Conservation (phyloP, 2,329 filamentous ascomycete genomes). For the Apiospora marii region DNA sequence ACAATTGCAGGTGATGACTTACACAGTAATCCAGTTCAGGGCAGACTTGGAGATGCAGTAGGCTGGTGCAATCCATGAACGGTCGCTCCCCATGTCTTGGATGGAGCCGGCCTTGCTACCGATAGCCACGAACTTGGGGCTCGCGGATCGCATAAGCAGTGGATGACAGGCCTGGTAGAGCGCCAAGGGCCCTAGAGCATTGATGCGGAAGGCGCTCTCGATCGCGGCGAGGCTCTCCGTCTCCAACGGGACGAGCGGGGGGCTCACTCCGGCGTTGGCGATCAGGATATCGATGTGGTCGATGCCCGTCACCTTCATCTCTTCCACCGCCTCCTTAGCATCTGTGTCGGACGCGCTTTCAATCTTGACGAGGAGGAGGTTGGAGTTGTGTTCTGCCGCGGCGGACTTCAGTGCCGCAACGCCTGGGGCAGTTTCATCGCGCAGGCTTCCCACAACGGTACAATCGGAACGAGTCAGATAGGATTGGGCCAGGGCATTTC, state of each 20-base stretch:
- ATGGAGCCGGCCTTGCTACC: constrained; percentile 29
- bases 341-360: neutral
- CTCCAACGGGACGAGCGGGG: constrained; percentile 29
- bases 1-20: neutral
- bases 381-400: neutral
- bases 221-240: constrained; percentile 26
- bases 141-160: constrained; percentile 24
- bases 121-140: constrained; percentile 29
- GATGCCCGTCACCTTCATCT: neutral
- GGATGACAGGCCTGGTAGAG: constrained; percentile 29
- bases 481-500: constrained; percentile 33
- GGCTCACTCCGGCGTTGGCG: constrained; percentile 23
- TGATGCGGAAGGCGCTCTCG: constrained; percentile 28
- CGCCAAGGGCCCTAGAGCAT: constrained; percentile 28
- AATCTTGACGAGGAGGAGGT: neutral
- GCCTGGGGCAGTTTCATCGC: neutral
- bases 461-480: neutral
- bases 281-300: neutral
- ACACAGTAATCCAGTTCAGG: constrained; percentile 13
- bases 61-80: constrained; percentile 25
- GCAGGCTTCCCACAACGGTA: neutral
- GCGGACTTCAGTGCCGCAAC: neutral
- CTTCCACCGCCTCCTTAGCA: neutral
- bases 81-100: constrained; percentile 25
- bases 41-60: constrained; percentile 26